These are phyloP conservation scores for Salvia splendens DNA, from an alignment of 257 asterid species.

Conservation along the genomic window DNA sequence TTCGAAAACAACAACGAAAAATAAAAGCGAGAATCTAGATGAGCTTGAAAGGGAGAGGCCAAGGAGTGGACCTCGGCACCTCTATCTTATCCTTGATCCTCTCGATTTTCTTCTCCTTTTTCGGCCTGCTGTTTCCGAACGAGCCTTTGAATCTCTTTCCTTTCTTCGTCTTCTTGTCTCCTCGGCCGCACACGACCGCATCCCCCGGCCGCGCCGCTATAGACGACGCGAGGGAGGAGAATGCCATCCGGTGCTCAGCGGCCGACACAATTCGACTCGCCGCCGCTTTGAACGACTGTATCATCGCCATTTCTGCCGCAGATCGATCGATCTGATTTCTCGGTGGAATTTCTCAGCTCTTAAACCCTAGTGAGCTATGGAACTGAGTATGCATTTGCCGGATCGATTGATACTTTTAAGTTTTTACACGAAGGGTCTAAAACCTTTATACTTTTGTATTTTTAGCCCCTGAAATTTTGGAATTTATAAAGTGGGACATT, in stretches of 20 bases:
- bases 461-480: not conserved
- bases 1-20: constrained; percentile 12
- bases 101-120: constrained; percentile 68
- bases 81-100: constrained; percentile 77
- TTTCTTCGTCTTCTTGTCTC: constrained; percentile 79
- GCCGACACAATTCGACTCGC: constrained; percentile 42
- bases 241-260: constrained; percentile 42
- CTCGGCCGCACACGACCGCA: constrained; percentile 74
- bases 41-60: constrained; percentile 96
- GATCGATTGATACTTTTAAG: not conserved
- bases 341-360: constrained; percentile 14
- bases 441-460: not conserved
- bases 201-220: constrained; percentile 37
- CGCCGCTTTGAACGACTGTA: constrained; percentile 49
- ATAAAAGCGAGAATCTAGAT: constrained; percentile 34
- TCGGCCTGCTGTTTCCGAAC: constrained; percentile 70
- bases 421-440: constrained; percentile 10
- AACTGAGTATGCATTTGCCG: not conserved
- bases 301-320: constrained; percentile 52
- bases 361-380: constrained; percentile 48
- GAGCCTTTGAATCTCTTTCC: constrained; percentile 88
- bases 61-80: constrained; percentile 90
- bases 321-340: constrained; percentile 24
- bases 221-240: constrained; percentile 44
- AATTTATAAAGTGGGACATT: not conserved